Evolutionary conservation across 2,329 filamentous ascomycete species (phyloP), one percentile per base, ranked within the genome.

Genomic region (Diaporthe helianthi): DNA sequence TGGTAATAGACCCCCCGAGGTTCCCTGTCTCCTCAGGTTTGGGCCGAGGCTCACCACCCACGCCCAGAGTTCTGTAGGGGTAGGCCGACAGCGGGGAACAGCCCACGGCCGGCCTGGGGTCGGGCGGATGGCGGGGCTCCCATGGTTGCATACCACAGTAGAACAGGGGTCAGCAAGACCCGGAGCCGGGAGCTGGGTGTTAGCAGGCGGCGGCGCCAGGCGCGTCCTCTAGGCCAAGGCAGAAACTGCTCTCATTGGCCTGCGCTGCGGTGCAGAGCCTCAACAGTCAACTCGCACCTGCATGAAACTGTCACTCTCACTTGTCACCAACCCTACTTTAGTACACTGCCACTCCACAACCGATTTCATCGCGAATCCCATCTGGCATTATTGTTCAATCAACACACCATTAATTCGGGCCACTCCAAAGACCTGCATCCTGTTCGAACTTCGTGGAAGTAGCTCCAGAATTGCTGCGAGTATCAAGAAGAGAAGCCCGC

Each of bases 1-100:
- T 46, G 55, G 55, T 61, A 61, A 33, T 61, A 22, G 58, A 61
- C 41, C 58, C 49, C 36, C 58, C 58, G 58, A 63, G 58, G 58
- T 49, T 31, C 44, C 58, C 44, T 49, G 58, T 61, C 44, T 63
- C 58, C 44, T 38, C 58, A 67, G 36, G 31, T 63, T 33, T 63
- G 58, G 58, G 36, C 58, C 58, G 58, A 63, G 58, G 58, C 58
- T 63, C 47, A 63, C 38, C 49, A 46, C 54, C 38, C 49, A 46
- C 54, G 44, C 31, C 67, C 29, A 36, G 36, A 55, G 54, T 24
- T 53, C 44, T 22, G 7, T 47, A 29, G 26, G 58, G 55, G 55
- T 4, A 47, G 26, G 55, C 58, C 58, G 41, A 61, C 58, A 63
- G 58, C 58, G 58, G 58, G 58, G 58, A 63, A 63, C 44, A 19